A percentile compares a stretch with the other conserved stretches of the same genome.
These are phyloP conservation scores for Cryptococcus deneoformans DNA, from an alignment of 1,284 basidiomycete genomes.

Conservation along the genomic window DNA sequence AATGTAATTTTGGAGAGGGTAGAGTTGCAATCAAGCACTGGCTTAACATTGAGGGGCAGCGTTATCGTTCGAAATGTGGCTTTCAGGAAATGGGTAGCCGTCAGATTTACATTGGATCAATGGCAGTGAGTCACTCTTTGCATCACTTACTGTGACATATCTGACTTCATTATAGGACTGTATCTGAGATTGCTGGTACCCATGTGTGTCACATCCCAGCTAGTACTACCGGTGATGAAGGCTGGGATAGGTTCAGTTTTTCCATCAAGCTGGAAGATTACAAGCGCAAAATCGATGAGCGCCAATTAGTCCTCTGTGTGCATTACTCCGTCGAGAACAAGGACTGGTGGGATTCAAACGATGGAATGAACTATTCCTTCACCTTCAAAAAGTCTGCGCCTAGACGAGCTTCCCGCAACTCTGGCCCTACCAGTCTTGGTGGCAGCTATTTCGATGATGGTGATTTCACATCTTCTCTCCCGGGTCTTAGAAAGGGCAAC, in stretches of 20 bases:
- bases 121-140: constrained; percentile 51
- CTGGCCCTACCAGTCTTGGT: constrained; percentile 18
- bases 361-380: constrained; percentile 51
- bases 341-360: constrained; percentile 55
- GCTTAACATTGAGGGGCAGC: constrained; percentile 49
- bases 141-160: background rate
- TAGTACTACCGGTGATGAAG: constrained; percentile 45
- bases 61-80: constrained; percentile 55
- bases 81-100: constrained; percentile 56
- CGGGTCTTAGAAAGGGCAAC: constrained; percentile 23
- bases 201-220: constrained; percentile 50
- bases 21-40: constrained; percentile 32
- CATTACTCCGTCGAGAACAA: constrained; percentile 55
- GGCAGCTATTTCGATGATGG: constrained; percentile 14
- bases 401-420: constrained; percentile 18
- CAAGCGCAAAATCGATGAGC: constrained; percentile 61
- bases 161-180: constrained; percentile 43
- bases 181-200: constrained; percentile 52
- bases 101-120: constrained; percentile 56
- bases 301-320: constrained; percentile 64
- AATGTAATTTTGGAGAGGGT: constrained; percentile 47
- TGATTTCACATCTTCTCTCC: constrained; percentile 10
- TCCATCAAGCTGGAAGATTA: constrained; percentile 71
- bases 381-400: constrained; percentile 47
- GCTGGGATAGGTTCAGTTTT: constrained; percentile 54